Evolutionary conservation across 2,329 filamentous ascomycete species (phyloP).

Genomic region (Hymenoscyphus infarciens): DNA sequence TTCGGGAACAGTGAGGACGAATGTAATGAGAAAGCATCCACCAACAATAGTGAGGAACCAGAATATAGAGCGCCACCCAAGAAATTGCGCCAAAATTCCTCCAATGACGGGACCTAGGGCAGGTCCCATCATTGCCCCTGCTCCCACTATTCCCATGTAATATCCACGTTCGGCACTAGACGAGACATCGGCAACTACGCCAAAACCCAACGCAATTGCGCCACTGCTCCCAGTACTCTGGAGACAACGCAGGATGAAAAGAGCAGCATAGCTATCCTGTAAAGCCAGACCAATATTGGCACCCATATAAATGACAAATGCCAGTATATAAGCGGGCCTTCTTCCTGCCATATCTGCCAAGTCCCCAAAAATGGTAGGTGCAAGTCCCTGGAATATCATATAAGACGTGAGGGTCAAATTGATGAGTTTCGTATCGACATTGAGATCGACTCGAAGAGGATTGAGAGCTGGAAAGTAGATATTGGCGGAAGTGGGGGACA

Average conservation of each 20-base stretch:
- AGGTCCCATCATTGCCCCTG: slow-evolving; percentile 45
- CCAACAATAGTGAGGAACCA: slow-evolving; percentile 50
- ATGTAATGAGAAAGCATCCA: slow-evolving; percentile 38
- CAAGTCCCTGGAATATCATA: slow-evolving; percentile 55
- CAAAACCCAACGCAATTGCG: slow-evolving; percentile 66
- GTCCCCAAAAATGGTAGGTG: slow-evolving; percentile 55
- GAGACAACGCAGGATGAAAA: slow-evolving; percentile 54
- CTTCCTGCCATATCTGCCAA: slow-evolving; percentile 55
- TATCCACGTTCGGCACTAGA: slow-evolving; percentile 66
- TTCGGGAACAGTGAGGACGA: slow-evolving; percentile 32
- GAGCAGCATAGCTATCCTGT: slow-evolving; percentile 47
- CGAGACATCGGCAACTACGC: slow-evolving; percentile 68
- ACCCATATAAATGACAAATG: slow-evolving; percentile 52
- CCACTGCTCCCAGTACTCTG: slow-evolving; percentile 55
- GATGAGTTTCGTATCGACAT: slow-evolving; percentile 33
- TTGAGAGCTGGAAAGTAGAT: slow-evolving; percentile 36
- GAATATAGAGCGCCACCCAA: slow-evolving; percentile 51
- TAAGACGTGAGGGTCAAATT: slow-evolving; percentile 35
- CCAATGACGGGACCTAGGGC: slow-evolving; percentile 50
- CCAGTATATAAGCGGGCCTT: slow-evolving; percentile 53
- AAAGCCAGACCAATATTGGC: slow-evolving; percentile 55
- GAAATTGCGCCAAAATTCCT: slow-evolving; percentile 43
- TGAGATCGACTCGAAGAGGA: slow-evolving; percentile 32
- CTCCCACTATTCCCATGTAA: slow-evolving; percentile 69
- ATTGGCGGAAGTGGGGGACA: slow-evolving; percentile 34